A percentile compares a stretch with the other conserved stretches of the same genome.
Evolutionary conservation across 1,284 basidiomycete genomes (phyloP).

Genomic region (Testicularia cyperi): DNA sequence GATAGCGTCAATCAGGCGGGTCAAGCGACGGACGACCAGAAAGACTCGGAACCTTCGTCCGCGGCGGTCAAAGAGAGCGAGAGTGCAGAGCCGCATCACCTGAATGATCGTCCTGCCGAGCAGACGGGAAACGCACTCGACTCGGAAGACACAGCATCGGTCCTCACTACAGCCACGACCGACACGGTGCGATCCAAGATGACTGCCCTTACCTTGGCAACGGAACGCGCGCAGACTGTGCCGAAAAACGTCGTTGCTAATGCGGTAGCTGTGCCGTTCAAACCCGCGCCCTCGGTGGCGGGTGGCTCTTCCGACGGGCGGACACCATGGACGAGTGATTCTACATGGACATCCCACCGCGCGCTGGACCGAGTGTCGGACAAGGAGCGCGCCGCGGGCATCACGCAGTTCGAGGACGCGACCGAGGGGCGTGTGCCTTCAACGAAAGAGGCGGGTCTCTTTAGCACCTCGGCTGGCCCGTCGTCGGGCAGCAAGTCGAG

Average conservation of each 20-base stretch:
- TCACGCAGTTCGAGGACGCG: conserved; percentile 38
- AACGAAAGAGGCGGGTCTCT: conserved; percentile 24
- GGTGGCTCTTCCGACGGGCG: conserved; percentile 12
- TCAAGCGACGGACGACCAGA: no score
- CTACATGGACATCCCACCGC: conserved; percentile 23
- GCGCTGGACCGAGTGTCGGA: conserved; percentile 34
- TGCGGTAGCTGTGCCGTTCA: conserved; percentile 15
- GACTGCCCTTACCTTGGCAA: conserved; percentile 16
- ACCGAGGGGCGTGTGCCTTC: conserved; percentile 35
- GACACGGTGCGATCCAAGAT: conserved; percentile 26
- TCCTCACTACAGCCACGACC: conserved; percentile 16
- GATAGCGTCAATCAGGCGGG: conserved; percentile 19
- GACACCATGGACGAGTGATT: conserved; percentile 24
- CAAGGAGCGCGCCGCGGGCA: conserved; percentile 34
- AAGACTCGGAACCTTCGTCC: neutral
- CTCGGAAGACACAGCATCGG: conserved; percentile 25
- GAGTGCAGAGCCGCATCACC: no score
- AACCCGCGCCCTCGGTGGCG: conserved; percentile 21
- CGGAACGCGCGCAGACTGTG: conserved; percentile 13
- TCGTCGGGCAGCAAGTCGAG: conserved; percentile 17
- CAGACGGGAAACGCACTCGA: no score
- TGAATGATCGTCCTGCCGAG: no score
- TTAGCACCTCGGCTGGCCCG: conserved; percentile 6
- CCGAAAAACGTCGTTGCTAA: conserved; percentile 24
- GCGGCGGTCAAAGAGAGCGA: neutral